Evolutionary conservation across 306 rosid genomes (phyloP), one percentile per base, ranked within the genome.

Genomic region (Macrotyloma uniflorum): DNA sequence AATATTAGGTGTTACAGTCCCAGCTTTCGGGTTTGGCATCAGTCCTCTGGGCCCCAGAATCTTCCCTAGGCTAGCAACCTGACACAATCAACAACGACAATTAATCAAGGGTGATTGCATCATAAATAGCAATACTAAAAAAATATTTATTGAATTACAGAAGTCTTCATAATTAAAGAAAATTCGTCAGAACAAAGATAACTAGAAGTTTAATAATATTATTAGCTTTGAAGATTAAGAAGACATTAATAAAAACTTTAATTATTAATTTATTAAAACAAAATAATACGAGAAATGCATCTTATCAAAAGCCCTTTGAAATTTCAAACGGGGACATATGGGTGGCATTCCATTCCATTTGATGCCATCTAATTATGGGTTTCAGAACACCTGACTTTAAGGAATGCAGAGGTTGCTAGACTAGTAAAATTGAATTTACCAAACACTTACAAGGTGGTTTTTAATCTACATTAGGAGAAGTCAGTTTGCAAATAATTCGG

Each of bases 21-120:
- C 99, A 78, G 99, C 99, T 89, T 96, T 96, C 2, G 99, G 99
- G 88, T 96, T 96, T 65, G 99, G 99, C 99, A 96, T 96, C 83
- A 96, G 91, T 76, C 99, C 99, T 86, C 99, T 91, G 55, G 99
- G 99, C 61, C 99, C 99, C 74, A 96, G 86, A 91, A 96, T 92
- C 82, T 96, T 96, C 69, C 99, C 99, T 2, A 96, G 90, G 85
- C 87, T 91, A 66, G 99, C 99, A 84, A 96, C 99, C 99, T 96
- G 83, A 47, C 42, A 78, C 75, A 70, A 82, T 70, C 79, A 84
- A 30, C 73, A 67, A 68, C 45, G 32, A 74, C 26, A 79, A 46
- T 38, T 26, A 81, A 50, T 43, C 67, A 79, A 75, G 64, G 69
- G 80, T 73, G 43, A 58, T 70, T 75, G 67, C 8, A 72, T 67